A percentile compares a stretch with the other conserved stretches of the same genome.
Evolutionary conservation across 805 yeast genomes (phyloP).

Genomic region (Yamadazyma endophytica): DNA sequence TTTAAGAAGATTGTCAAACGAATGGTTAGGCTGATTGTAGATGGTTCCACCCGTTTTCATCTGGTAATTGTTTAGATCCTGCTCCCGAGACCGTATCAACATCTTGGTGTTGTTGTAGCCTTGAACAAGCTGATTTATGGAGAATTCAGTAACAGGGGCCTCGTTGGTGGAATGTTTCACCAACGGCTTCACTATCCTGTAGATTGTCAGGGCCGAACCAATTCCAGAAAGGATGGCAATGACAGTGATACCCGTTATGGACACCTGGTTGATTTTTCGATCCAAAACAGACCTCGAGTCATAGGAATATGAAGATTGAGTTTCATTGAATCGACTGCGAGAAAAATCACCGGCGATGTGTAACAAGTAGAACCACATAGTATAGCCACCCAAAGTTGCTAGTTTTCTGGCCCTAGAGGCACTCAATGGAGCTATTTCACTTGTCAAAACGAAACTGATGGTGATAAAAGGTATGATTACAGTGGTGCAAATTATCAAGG

Average conservation of each 20-base stretch:
- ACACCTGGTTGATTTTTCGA: constrained; percentile 41
- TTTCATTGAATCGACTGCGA: constrained; percentile 15
- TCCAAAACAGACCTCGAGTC: constrained; percentile 27
- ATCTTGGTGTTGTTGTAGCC: constrained; percentile 39
- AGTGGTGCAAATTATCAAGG: constrained; percentile 35
- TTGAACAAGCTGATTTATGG: constrained; percentile 28
- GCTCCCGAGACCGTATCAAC: constrained; percentile 28
- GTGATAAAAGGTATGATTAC: constrained; percentile 42
- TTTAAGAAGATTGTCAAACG: constrained; percentile 3
- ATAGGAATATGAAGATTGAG: constrained; percentile 3
- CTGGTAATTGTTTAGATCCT: constrained; percentile 22
- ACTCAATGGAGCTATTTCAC: constrained; percentile 18
- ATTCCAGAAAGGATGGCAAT: constrained; percentile 49
- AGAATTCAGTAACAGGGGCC: constrained; percentile 21
- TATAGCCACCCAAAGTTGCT: constrained; percentile 11
- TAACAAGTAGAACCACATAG: constrained; percentile 30
- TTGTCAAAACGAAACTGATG: constrained; percentile 25
- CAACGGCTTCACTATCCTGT: constrained; percentile 9
- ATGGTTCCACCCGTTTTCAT: constrained; percentile 21
- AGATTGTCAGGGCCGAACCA: constrained; percentile 48
- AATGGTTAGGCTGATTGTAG: constrained; percentile 15
- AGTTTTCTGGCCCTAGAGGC: constrained; percentile 1
- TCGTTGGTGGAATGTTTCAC: not conserved
- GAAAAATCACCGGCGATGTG: constrained; percentile 32
- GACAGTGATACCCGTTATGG: constrained; percentile 47